Base-by-base conservation (phyloP, 179 eudicot species). In the Spergularia azorica region DNA sequence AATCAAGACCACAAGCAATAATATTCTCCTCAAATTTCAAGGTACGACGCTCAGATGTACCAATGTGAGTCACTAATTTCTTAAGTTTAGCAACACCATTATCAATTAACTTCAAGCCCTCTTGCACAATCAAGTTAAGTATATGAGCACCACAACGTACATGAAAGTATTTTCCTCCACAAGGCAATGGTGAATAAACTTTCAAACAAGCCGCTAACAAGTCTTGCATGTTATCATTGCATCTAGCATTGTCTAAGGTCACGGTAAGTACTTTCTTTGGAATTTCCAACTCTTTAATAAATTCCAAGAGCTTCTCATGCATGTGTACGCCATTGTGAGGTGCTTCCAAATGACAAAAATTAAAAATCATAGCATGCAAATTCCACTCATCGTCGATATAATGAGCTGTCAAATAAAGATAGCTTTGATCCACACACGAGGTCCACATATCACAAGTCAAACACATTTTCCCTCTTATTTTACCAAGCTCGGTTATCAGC, bases 141-240 rank as follows among this genome's bases (percentile, higher is more conserved):
- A 77, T 65, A 46, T 77, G 74, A 20, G 55, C 80, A 14, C 74
- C 69, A 77, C 75, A 77, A 54, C 75, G 69, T 2, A 77, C 75
- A 62, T 77, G 74, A 77, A 77, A 77, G 13, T 50, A 55, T 55
- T 67, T 60, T 32, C 70, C 80, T 70, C n/a, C 66, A 69, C 17
- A 63, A 11, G 56, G 63, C 36, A 65, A 56, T 7, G 52, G 32
- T 16, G 65, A 46, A 48, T 60, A 52, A 18, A 71, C 36, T 9
- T 50, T 52, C 61, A 69, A 52, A 58, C 73, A 52, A 39, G 60
- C 62, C 18, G 51, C 38, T 68, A 57, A 58, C 63, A 62, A 56
- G 36, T 56, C 73, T 56, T 58, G 52, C 73, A 65, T 62, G 38
- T 36, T 36, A 36, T 36, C 38, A 36, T 36, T 36, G 38, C 38